Conservation (phyloP, 257 asterid genomes). For the Solanum medicagineum region DNA sequence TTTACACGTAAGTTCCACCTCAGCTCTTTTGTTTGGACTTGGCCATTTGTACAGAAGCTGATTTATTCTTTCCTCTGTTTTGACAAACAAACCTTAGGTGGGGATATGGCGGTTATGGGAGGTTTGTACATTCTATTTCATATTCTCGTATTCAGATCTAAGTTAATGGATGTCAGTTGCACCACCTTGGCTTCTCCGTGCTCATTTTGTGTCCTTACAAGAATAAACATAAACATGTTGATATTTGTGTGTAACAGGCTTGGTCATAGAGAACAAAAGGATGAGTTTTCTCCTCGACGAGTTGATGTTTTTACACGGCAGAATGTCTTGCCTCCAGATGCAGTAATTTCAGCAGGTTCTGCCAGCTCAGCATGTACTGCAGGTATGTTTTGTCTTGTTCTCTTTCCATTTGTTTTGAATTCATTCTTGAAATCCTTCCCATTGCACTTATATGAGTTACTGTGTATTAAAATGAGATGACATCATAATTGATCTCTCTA, state of each 20-base stretch:
- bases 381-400: conserved; percentile 29
- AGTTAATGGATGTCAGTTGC: not conserved
- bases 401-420: not conserved
- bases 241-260: conserved; percentile 46
- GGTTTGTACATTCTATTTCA: conserved; percentile 30
- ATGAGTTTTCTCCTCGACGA: conserved; percentile 72
- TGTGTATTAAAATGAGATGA: not conserved
- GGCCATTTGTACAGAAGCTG: not conserved
- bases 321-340: conserved; percentile 68
- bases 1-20: conserved; percentile 77
- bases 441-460: not conserved
- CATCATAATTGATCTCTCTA: not conserved
- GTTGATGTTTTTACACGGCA: conserved; percentile 80
- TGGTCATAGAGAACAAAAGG: conserved; percentile 97
- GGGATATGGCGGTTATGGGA: conserved; percentile 99
- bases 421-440: not conserved
- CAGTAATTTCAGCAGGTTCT: conserved; percentile 86
- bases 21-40: conserved; percentile 3
- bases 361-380: conserved; percentile 87
- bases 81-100: conserved; percentile 38
- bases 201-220: not conserved
- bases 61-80: not conserved
- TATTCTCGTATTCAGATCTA: not conserved
- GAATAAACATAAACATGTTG: not conserved
- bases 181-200: not conserved